Percentiles rank a stretch among this genome's conserved stretches.
Conservation (phyloP, 2,329 filamentous ascomycete genomes). For the Fusarium zealandicum region DNA sequence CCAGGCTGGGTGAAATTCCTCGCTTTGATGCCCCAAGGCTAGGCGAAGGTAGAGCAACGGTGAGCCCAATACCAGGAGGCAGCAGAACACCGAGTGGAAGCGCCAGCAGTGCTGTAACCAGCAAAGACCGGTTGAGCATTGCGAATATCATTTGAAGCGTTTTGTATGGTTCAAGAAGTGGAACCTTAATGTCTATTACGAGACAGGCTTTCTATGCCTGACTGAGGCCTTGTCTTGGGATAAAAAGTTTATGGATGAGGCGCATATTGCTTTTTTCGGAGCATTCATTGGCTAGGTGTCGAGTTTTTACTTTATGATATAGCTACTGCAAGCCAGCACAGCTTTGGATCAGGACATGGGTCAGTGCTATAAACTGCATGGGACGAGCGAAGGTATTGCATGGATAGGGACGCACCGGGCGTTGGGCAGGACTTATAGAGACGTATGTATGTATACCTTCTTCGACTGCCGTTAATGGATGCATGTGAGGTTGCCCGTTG, state of each 20-base stretch:
- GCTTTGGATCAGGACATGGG: slow-evolving; percentile 7
- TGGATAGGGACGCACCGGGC: slow-evolving; percentile 27
- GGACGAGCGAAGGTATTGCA: slow-evolving; percentile 28
- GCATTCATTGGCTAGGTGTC: slow-evolving; percentile 22
- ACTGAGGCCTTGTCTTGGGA: slow-evolving; percentile 21
- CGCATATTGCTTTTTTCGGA: slow-evolving; percentile 17
- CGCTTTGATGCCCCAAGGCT: slow-evolving; percentile 41
- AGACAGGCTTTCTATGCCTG: slow-evolving; percentile 14
- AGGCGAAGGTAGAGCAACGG: slow-evolving; percentile 38
- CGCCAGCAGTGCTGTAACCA: slow-evolving; percentile 19
- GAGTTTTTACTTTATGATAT: slow-evolving; percentile 9
- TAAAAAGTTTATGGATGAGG: slow-evolving; percentile 23
- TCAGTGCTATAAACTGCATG: slow-evolving; percentile 30
- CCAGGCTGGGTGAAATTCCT: slow-evolving; percentile 43
- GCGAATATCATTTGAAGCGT: slow-evolving; percentile 53
- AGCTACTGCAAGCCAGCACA: slow-evolving; percentile 9
- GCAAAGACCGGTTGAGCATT: slow-evolving; percentile 50
- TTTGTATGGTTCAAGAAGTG: slow-evolving; percentile 6
- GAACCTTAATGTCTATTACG: slow-evolving; percentile 37
- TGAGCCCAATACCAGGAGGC: slow-evolving; percentile 40
- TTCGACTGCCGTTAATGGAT: slow-evolving; percentile 22
- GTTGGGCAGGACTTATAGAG: slow-evolving; percentile 29
- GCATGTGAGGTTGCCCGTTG: slow-evolving; percentile 17
- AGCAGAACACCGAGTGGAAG: slow-evolving; percentile 34
- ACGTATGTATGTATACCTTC: slow-evolving; percentile 15